Conservation (phyloP, 139 green algal species). For the Asterochloris sp. region DNA sequence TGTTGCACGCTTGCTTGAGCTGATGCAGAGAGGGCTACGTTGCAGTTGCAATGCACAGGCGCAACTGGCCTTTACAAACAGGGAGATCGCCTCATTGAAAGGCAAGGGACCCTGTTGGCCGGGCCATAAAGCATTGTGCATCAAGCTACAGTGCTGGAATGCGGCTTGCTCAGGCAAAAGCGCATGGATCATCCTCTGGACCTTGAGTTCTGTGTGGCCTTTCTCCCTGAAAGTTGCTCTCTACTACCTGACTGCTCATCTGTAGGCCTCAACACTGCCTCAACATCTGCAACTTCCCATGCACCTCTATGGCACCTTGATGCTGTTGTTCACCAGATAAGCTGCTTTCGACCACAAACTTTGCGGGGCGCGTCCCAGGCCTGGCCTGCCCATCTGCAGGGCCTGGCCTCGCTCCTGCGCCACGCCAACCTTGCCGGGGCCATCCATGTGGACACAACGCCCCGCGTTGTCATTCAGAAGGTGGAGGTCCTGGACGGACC, state of each 20-base stretch:
- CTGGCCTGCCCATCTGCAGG: neutral
- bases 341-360: neutral
- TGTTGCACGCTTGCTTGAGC: too few relatives aligned
- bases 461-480: neutral
- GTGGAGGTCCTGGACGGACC: constrained; percentile 13
- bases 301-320: neutral
- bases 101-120: too few relatives aligned
- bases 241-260: neutral
- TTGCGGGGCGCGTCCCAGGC: neutral
- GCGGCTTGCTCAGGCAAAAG: too few relatives aligned
- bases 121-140: too few relatives aligned
- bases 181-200: too few relatives aligned
- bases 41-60: too few relatives aligned
- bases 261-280: neutral
- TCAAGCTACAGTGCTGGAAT: too few relatives aligned
- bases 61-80: too few relatives aligned
- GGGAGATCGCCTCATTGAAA: too few relatives aligned
- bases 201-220: neutral
- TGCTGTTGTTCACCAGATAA: neutral
- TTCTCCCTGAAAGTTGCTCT: neutral
- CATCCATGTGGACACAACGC: constrained; percentile 5
- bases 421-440: neutral
- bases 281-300: neutral
- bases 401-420: neutral
- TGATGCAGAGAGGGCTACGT: too few relatives aligned